Conservation (phyloP, 768 basidiomycete species). For the Lyophyllum shimeji region DNA sequence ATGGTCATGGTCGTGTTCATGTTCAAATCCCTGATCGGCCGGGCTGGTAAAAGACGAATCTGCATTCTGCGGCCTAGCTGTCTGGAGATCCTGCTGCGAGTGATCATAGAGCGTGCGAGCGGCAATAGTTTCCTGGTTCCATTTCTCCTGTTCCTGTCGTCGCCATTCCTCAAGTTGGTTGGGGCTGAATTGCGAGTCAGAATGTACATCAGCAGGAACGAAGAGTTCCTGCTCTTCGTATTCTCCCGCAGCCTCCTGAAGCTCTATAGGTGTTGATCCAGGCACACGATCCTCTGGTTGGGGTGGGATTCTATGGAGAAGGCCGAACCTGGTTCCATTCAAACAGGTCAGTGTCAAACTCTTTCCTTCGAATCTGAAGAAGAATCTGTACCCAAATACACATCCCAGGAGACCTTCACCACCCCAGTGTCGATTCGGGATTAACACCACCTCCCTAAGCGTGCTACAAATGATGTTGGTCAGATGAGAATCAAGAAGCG, state of each 20-base stretch:
- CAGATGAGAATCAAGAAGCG: constrained; percentile 7
- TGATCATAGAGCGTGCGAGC: constrained; percentile 16
- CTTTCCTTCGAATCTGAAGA: not conserved
- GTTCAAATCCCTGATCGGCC: constrained; percentile 11
- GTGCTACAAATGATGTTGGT: constrained; percentile 50
- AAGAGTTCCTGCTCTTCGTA: constrained; percentile 68
- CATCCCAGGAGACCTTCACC: constrained; percentile 95
- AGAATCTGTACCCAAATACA: constrained; percentile 77
- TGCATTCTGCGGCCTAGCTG: not conserved
- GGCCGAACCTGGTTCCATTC: constrained; percentile 62
- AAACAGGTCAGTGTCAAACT: constrained; percentile 7
- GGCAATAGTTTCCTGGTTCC: constrained; percentile 26
- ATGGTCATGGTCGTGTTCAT: constrained; percentile 15
- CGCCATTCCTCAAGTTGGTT: constrained; percentile 29
- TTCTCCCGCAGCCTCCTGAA: constrained; percentile 47
- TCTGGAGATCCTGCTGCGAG: not conserved
- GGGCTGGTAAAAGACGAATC: constrained; percentile 1
- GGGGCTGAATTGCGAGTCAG: constrained; percentile 24
- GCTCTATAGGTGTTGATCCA: constrained; percentile 56
- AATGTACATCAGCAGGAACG: constrained; percentile 63
- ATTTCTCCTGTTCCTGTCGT: constrained; percentile 30
- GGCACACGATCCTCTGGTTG: constrained; percentile 60
- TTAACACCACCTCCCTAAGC: constrained; percentile 88
- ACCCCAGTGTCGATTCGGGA: constrained; percentile 97
- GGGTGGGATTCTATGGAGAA: constrained; percentile 90